These are phyloP conservation scores for Neurospora sp. DNA, from an alignment of 495 filamentous ascomycete species.

Conservation along the genomic window DNA sequence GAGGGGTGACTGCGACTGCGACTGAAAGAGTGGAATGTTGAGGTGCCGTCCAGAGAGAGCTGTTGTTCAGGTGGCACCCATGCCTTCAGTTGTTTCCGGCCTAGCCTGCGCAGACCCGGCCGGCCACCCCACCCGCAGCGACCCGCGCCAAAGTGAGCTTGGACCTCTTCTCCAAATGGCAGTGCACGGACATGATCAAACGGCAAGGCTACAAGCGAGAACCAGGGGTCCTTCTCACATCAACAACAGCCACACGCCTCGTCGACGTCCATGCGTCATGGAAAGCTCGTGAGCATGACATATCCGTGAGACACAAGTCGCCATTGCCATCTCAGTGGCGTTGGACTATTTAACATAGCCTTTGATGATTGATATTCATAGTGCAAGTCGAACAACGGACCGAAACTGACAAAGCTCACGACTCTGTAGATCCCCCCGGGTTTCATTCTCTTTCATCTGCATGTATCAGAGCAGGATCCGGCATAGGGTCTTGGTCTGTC, in stretches of 20 bases:
- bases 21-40: background rate
- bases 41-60: no score
- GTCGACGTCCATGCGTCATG: background rate
- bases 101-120: background rate
- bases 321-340: background rate
- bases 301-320: background rate
- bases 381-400: background rate
- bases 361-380: background rate
- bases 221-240: background rate
- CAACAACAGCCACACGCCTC: background rate
- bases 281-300: background rate
- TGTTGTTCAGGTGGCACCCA: background rate
- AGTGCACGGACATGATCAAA: background rate
- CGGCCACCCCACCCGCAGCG: background rate
- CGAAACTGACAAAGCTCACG: background rate
- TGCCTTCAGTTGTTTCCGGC: background rate
- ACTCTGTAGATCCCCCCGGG: background rate
- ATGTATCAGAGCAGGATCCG: background rate
- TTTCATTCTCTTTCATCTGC: background rate
- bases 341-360: background rate
- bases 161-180: background rate
- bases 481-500: background rate
- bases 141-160: background rate
- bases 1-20: background rate
- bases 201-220: background rate